Evolutionary conservation across 208 protist species (phyloP), one percentile per base, ranked within the genome.

Genomic region (Crithidia fasciculata): DNA sequence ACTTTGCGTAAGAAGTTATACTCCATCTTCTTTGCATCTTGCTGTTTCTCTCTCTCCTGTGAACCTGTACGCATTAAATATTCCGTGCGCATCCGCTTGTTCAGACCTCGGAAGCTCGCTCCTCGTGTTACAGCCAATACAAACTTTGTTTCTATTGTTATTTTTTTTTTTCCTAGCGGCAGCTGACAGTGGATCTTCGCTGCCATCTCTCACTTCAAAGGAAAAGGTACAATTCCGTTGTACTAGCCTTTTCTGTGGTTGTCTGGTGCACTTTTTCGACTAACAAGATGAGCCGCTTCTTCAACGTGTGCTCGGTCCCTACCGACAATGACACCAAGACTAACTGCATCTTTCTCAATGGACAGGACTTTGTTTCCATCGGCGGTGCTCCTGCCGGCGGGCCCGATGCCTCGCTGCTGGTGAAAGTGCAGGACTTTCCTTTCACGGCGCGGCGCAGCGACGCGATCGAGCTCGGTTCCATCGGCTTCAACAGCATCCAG

Each of bases 401-500:
- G 19, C 49, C 72, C 40, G 53, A 74, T 2, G 15, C 28, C 39
- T 57, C 50, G 3, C 54, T 74, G 18, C 60, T 83, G 55, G 86
- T 91, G 44, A 69, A 88, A 36, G 79, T 94, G 40, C 71, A 84
- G n/a, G 83, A 76, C n/a, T 92, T 81, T 56, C 89, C 84, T 12
- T 94, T 94, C 50, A 86, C 70, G 7, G 74, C 87, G 13, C 49
- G 64, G 10, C 50, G 68, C 3, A 65, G 84, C 76, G 50, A 70
- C 7, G 67, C 59, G 28, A 81, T 96, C 15, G 62, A 65, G 59
- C 64, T 41, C 5, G 91, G 89, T 10, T 65, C 68, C 13, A 72
- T 94, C 40, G 88, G 78, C 50, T 86, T 94, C 74, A 96, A 94
- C 72, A 86, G 81, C 65, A 92, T 96, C 57, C 88, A 96, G 72